phyloP scores from a whole-genome alignment of 2,329 filamentous ascomycete species.

The Apiospora aurea region DNA sequence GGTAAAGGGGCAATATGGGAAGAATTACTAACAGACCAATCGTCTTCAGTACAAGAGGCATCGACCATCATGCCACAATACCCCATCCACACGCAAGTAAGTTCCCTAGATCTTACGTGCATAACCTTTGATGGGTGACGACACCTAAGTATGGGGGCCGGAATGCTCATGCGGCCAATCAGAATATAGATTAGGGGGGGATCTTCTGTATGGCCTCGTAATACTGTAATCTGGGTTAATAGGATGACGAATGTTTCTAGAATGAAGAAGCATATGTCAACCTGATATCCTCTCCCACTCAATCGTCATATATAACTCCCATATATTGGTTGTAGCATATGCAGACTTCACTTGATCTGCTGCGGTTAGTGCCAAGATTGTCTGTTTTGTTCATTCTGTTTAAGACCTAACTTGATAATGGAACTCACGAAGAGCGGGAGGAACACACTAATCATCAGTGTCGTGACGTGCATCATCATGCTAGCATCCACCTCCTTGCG shows the following conservation, averaged over 20 bases:
- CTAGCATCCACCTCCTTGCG: not conserved
- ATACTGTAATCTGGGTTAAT: not conserved
- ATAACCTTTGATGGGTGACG: not conserved
- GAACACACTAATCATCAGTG: not conserved
- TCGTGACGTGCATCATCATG: not conserved
- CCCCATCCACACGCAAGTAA: not conserved
- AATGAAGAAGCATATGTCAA: too few relatives aligned
- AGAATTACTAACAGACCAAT: not conserved
- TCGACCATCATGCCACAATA: not conserved
- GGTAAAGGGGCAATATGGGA: not conserved
- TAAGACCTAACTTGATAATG: not conserved
- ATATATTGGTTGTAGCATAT: too few relatives aligned
- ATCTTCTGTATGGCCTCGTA: not conserved
- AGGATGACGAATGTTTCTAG: too few relatives aligned
- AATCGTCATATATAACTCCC: too few relatives aligned
- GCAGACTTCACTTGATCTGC: not conserved
- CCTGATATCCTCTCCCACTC: too few relatives aligned
- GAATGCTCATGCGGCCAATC: not conserved
- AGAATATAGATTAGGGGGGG: not conserved
- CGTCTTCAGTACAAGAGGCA: not conserved
- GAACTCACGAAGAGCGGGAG: not conserved
- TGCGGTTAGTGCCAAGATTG: not conserved
- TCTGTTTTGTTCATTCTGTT: not conserved
- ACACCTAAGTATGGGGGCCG: not conserved
- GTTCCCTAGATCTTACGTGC: not conserved